Conservation (phyloP, 345 rosid genomes). For the Adansonia digitata region DNA sequence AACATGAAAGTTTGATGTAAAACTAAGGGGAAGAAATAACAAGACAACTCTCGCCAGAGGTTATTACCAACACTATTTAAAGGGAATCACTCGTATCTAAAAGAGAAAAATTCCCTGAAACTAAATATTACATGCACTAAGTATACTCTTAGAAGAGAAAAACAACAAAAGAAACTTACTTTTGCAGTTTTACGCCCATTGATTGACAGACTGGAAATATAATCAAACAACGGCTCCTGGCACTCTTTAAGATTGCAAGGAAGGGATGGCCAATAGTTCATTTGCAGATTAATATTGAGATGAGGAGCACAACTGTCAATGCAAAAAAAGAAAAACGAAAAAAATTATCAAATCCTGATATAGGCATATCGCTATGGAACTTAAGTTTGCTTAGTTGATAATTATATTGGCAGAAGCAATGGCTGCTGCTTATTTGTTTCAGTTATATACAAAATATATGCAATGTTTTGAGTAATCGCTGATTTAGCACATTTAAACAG, state of each 20-base stretch:
- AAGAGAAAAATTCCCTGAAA: neutral
- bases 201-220: slow-evolving; percentile 52
- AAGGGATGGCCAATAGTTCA: slow-evolving; percentile 97
- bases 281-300: slow-evolving; percentile 87
- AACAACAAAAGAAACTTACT: slow-evolving; percentile 36
- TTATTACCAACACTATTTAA: neutral
- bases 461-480: neutral
- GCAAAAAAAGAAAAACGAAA: neutral
- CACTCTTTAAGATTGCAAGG: slow-evolving; percentile 83
- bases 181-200: slow-evolving; percentile 84
- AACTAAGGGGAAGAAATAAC: neutral
- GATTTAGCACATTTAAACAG: neutral
- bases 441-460: neutral
- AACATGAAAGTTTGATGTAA: neutral
- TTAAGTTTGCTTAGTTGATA: neutral
- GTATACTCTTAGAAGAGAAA: neutral
- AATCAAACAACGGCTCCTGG: slow-evolving; percentile 85
- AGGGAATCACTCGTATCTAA: neutral
- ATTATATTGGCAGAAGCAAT: neutral
- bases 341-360: neutral
- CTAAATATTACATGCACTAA: neutral
- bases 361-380: neutral
- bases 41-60: neutral
- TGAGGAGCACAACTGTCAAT: slow-evolving; percentile 84
- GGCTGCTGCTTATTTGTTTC: neutral